A percentile compares a stretch with the other conserved stretches of the same genome.
Evolutionary conservation across 345 rosid genomes (phyloP).

Genomic region (Hypericum androsaemum): DNA sequence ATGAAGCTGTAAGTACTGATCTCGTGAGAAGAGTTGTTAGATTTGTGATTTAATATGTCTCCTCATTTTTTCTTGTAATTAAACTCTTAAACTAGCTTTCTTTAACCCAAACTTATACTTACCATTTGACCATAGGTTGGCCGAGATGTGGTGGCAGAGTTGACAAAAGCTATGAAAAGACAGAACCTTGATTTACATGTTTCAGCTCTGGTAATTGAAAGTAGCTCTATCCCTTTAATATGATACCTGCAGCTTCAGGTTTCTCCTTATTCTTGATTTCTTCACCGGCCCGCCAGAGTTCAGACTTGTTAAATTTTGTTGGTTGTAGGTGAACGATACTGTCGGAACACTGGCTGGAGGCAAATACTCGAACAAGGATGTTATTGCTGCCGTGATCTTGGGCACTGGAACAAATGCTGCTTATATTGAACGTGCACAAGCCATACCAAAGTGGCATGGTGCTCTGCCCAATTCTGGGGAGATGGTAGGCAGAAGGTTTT

Average conservation of each 20-base stretch:
- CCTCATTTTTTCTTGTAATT: background rate
- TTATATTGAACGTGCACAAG: conserved; percentile 35
- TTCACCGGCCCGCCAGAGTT: no score
- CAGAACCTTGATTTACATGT: background rate
- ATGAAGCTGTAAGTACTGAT: conserved; percentile 20
- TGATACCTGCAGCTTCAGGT: conserved; percentile 10
- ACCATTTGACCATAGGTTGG: background rate
- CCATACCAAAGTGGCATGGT: conserved; percentile 30
- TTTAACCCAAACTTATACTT: background rate
- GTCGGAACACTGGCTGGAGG: conserved; percentile 57
- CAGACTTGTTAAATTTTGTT: no score
- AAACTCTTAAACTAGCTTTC: background rate
- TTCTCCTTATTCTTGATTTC: background rate
- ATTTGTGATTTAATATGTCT: conserved; percentile 7
- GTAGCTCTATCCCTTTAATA: background rate
- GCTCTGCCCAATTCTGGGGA: conserved; percentile 29
- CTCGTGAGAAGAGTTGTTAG: no score
- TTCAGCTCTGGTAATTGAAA: background rate
- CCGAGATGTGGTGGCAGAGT: background rate
- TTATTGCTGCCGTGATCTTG: conserved; percentile 46
- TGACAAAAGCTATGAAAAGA: background rate
- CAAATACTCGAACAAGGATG: conserved; percentile 42
- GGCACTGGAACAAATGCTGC: conserved; percentile 51
- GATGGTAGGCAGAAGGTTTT: conserved; percentile 25
- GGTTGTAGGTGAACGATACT: conserved; percentile 37